These are phyloP conservation scores for Castanea crenata DNA, from an alignment of 306 rosid genomes.

Conservation along the genomic window DNA sequence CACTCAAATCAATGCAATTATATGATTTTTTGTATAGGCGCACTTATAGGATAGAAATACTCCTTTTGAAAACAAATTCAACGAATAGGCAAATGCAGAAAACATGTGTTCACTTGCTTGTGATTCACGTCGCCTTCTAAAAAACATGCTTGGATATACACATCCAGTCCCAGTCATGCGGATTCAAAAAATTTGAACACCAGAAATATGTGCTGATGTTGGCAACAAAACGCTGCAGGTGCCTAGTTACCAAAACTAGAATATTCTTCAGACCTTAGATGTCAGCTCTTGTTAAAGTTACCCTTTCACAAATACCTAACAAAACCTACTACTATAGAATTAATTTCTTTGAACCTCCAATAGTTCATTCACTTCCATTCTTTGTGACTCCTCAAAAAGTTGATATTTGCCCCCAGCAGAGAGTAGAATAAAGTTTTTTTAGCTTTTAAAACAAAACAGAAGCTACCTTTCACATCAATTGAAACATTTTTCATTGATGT, in stretches of 20 bases:
- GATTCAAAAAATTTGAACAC: background rate
- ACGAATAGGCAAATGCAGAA: background rate
- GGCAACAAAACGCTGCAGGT: background rate
- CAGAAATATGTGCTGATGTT: background rate
- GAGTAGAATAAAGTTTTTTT: background rate
- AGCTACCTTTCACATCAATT: no score
- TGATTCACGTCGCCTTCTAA: background rate
- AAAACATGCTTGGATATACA: background rate
- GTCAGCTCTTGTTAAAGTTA: background rate
- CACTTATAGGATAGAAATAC: background rate
- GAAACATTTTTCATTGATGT: background rate
- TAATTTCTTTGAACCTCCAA: background rate
- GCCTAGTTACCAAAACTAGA: background rate
- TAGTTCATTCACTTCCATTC: background rate
- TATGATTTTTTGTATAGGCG: no score
- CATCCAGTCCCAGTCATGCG: background rate
- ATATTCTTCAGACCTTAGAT: background rate
- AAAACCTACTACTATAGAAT: background rate
- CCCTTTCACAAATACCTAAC: background rate
- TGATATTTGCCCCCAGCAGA: background rate
- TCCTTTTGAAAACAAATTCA: background rate
- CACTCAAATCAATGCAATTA: background rate
- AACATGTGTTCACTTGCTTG: background rate
- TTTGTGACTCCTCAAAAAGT: background rate
- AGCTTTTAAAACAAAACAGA: background rate